Evolutionary conservation across 164 flowering plant species (phyloP), one percentile per base, ranked within the genome.

Genomic region (Annona squamosa): DNA sequence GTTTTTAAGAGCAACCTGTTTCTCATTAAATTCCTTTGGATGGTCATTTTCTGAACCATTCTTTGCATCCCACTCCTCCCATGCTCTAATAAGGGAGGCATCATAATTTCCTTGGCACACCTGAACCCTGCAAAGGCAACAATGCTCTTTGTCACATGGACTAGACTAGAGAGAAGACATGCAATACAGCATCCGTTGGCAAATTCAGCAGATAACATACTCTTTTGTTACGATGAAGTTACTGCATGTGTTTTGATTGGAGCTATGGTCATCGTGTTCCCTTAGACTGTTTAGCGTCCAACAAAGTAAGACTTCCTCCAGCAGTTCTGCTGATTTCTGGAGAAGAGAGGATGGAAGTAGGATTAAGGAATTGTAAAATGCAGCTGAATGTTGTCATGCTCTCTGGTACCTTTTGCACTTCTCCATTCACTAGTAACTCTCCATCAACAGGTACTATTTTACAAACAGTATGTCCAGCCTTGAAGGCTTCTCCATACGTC

Each of bases 401-500:
- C 59, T 63, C 16, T 68, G 47, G 42, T 87, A 93, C 98, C 98
- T 96, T 96, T 77, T 93, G 99, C 5, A 87, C 78, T 90, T 89
- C 97, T 17, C 99, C 99, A 76, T 92, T 96, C 47, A 93, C 99
- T 71, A 64, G 73, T 41, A 89, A 75, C 74, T 93, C 93, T 74
- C 99, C 98, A 79, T 90, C 97, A 70, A 92, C 76, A 18, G 98
- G 98, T 61, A 96, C 99, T 77, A 96, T 87, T 79, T 96, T 96
- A 86, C 97, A 92, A 44, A 93, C 99, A 73, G 82, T 80, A 45
- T 71, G 80, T 42, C 97, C 98, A 73, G 84, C 92, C 76, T 75
- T 86, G 70, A 93, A 96, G 62, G 96, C 99, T 81, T 96, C 99
- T 70, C 98, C 99, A 84, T 82, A 96, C n/a, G 99, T 96, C 48